Evolutionary conservation across 2,329 filamentous ascomycete species (phyloP).

Genomic region (Cladorrhinum sp.): DNA sequence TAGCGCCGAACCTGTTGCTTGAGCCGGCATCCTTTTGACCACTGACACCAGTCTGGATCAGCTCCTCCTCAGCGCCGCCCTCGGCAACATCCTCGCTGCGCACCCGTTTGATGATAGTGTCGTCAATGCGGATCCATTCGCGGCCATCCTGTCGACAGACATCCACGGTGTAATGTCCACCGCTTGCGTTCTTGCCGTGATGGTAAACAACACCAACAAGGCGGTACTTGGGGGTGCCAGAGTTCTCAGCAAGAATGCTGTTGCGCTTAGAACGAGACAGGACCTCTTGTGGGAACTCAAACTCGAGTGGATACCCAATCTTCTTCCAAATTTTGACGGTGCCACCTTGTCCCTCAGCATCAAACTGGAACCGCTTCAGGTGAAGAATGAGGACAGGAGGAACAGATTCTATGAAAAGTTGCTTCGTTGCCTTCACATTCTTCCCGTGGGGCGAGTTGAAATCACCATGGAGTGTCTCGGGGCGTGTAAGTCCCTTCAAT

Average conservation of each 20-base stretch:
- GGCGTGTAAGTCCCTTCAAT: conserved; percentile 75
- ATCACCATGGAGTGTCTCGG: conserved; percentile 81
- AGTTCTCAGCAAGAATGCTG: conserved; percentile 59
- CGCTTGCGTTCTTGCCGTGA: conserved; percentile 93
- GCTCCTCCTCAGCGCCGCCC: conserved; percentile 75
- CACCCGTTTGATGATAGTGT: conserved; percentile 84
- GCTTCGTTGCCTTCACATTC: conserved; percentile 79
- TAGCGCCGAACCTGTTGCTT: conserved; percentile 72
- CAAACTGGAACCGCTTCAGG: conserved; percentile 95
- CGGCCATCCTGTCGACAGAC: conserved; percentile 89
- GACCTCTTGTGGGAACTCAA: conserved; percentile 89
- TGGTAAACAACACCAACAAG: conserved; percentile 93
- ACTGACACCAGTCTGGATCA: conserved; percentile 61
- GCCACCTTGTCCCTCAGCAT: conserved; percentile 67
- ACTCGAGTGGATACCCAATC: conserved; percentile 87
- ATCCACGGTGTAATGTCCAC: conserved; percentile 97
- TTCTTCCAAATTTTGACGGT: conserved; percentile 99
- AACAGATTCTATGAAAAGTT: conserved; percentile 88
- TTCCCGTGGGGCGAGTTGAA: conserved; percentile 77
- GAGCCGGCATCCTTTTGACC: conserved; percentile 57
- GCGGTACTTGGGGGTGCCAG: conserved; percentile 75
- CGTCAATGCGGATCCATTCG: conserved; percentile 95
- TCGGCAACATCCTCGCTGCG: conserved; percentile 86
- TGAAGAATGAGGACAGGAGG: conserved; percentile 92
- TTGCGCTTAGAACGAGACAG: conserved; percentile 74